Evolutionary conservation across 192 early-diverging fungal species (phyloP), one percentile per base, ranked within the genome.

Genomic region (Pilaira anomala): DNA sequence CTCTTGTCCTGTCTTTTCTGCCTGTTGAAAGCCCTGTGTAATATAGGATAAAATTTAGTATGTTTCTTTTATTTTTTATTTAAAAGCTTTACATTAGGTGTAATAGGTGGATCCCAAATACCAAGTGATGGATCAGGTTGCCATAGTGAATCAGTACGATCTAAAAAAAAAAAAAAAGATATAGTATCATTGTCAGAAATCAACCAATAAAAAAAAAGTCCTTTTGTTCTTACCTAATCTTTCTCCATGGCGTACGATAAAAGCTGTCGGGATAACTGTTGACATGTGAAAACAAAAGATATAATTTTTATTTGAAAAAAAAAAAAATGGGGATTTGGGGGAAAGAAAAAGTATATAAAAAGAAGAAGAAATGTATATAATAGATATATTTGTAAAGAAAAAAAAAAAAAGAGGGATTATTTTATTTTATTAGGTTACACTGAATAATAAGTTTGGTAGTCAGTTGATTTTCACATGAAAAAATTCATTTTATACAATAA

Each of bases 211-310:
- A 11, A 28, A 29, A 21, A 16, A 0, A 40, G 41, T 1, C 16
- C 14, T 59, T 33, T 18, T 25, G 1, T 39, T 5, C 55, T 7
- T 69, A 75, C 73, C 73, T 62, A 66, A 42, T 56, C 73, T 56
- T 53, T 75, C 73, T 18, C 67, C 73, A 25, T 75, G 73, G 14
- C 73, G 42, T 53, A 75, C 42, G 48, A 75, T 69, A 62, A 69
- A 75, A 11, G 64, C 68, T 22, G 67, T 65, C 28, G 65, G 54
- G 7, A 40, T 33, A 26, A 18, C 41, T 63, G 30, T 54, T 40
- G 52, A 33, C 59, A 45, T 48, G 22, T 45, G 14, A 44, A 14
- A 26, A 60, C 2, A 8, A n/a, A 36, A 55, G 29, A 11, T 36
- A 33, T 53, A 29, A 3, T n/a, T n/a, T n/a, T n/a, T n/a, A n/a